Base-by-base conservation (phyloP, 83 land plant species). In the Picea abies region DNA sequence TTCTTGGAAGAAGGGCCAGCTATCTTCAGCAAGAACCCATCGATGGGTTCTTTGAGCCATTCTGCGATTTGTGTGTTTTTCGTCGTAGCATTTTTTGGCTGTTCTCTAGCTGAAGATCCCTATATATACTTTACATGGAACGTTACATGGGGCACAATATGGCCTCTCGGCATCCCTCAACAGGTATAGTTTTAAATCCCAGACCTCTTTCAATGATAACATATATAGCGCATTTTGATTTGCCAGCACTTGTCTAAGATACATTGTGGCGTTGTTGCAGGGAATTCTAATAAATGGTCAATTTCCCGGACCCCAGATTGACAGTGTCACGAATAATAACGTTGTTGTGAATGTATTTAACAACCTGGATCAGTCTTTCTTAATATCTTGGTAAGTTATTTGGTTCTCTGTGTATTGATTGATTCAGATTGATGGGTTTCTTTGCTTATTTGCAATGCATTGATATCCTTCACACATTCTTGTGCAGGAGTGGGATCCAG, bases 401-500 rank as follows among this genome's bases (percentile, higher is more conserved):
- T 49, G 11, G 11, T 12, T 49, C 56, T 49, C 0, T 49, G 56
- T 41, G 44, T 25, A n/a, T 23, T 25, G 32, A 26, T 2, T 67
- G 26, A 12, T 67, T 67, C 1, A 67, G 32, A 25, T 32, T 67
- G 4, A 14, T 19, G 44, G 22, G 8, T 17, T 14, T 69, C 17
- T 69, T 29, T 37, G 17, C 22, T 14, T 17, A 37, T 19, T 10
- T 7, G 65, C 60, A 61, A 19, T 58, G 39, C 41, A 35, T 15
- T 35, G 73, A 47, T 7, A 69, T 1, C 62, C 26, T 16, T 25
- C 19, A 52, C 12, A 15, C 37, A 52, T 78, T 52, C 20, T 65
- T 16, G 25, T 61, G 17, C 84, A 92, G 96, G 94, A 82, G 88
- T 84, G 92, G 93, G 29, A 79, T 92, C 29, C 88, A 87, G 61